Evolutionary conservation across 2,329 filamentous ascomycete species (phyloP).

Genomic region (Neofusicoccum sp.): DNA sequence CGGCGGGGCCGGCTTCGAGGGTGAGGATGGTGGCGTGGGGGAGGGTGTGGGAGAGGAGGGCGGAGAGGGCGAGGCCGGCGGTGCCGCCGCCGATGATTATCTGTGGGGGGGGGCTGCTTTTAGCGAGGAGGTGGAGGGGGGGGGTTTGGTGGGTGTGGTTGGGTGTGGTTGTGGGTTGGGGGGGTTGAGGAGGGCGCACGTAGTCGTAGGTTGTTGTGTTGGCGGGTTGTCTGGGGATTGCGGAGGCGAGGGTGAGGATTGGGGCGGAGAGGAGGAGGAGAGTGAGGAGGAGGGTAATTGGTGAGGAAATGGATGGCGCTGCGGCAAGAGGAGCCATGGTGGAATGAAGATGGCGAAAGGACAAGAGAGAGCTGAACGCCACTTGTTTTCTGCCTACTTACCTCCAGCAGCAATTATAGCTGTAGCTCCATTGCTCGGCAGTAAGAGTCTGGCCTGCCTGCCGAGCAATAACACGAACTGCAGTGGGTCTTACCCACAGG

Average conservation of each 20-base stretch:
- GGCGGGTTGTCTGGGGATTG: not conserved
- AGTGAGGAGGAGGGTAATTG: not conserved
- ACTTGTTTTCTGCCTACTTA: not conserved
- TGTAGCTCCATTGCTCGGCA: not conserved
- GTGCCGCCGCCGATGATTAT: slow-evolving; percentile 22
- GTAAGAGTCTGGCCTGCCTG: not conserved
- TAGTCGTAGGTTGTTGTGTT: not conserved
- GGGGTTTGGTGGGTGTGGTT: not conserved
- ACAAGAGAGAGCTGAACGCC: not conserved
- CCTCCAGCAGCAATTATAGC: not conserved
- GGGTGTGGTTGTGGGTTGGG: too few species aligned
- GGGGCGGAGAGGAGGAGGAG: not conserved
- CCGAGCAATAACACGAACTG: too few species aligned
- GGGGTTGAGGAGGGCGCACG: not conserved
- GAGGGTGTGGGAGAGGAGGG: slow-evolving; percentile 29
- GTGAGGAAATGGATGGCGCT: not conserved
- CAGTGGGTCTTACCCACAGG: not conserved
- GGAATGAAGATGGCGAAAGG: not conserved
- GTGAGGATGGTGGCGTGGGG: slow-evolving; percentile 21
- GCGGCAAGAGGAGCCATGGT: not conserved
- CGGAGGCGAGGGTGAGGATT: not conserved
- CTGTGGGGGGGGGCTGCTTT: not conserved
- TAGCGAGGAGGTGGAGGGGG: too few species aligned
- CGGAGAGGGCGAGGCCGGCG: slow-evolving; percentile 20
- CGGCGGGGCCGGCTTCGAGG: slow-evolving; percentile 24